phyloP scores from a whole-genome alignment of 2,329 filamentous ascomycete genomes.

The Monosporascus sp. region DNA sequence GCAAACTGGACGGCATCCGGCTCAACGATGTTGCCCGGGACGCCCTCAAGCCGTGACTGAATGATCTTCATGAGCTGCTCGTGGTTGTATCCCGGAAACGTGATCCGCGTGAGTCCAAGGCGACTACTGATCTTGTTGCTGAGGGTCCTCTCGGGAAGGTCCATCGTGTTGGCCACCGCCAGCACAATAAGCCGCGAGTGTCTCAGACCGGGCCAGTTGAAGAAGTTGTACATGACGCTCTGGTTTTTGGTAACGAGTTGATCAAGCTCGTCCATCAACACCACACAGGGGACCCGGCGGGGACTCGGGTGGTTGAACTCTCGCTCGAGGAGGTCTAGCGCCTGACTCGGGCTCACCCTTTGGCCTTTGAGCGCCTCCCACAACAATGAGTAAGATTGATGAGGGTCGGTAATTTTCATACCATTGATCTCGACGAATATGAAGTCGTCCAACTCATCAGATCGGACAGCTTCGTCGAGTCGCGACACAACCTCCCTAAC shows the following conservation, averaged over 20 bases:
- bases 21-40: slow-evolving; percentile 85
- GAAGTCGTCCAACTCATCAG: slow-evolving; percentile 94
- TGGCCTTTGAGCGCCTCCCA: slow-evolving; percentile 97
- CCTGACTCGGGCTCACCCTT: slow-evolving; percentile 85
- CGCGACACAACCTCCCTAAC: slow-evolving; percentile 90
- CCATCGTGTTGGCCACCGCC: slow-evolving; percentile 98
- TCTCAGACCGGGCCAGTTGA: slow-evolving; percentile 93
- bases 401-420: slow-evolving; percentile 98
- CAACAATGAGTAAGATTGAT: slow-evolving; percentile 89
- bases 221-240: slow-evolving; percentile 99
- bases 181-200: slow-evolving; percentile 93
- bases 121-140: slow-evolving; percentile 98
- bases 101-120: slow-evolving; percentile 84
- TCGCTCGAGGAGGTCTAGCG: slow-evolving; percentile 80
- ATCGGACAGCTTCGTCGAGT: slow-evolving; percentile 78
- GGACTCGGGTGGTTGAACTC: slow-evolving; percentile 92
- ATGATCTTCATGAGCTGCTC: slow-evolving; percentile 98
- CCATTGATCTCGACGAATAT: slow-evolving; percentile 99
- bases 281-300: slow-evolving; percentile 86
- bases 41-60: slow-evolving; percentile 82
- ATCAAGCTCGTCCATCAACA: slow-evolving; percentile 97
- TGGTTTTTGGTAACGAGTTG: slow-evolving; percentile 97
- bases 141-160: slow-evolving; percentile 88
- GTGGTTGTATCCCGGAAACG: slow-evolving; percentile 95
- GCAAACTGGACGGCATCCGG: slow-evolving; percentile 94